Percentiles rank a stretch among this genome's conserved stretches.
Evolutionary conservation across 2,329 filamentous ascomycete genomes (phyloP).

Genomic region (Zymoseptoria brevis): DNA sequence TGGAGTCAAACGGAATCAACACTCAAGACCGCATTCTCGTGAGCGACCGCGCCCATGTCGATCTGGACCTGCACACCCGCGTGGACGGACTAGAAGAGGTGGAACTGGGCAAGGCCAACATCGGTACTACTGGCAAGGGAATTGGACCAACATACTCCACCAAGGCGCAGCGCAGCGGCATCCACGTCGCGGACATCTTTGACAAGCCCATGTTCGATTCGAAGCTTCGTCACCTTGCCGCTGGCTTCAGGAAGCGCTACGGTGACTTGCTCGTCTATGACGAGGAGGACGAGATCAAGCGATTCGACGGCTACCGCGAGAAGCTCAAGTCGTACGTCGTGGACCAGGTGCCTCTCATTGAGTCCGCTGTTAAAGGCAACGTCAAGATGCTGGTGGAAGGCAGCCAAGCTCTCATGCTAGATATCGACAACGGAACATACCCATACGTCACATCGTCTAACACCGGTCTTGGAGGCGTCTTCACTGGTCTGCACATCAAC

Average conservation of each 20-base stretch:
- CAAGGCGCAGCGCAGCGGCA: conserved; percentile 58
- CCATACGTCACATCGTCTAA: conserved; percentile 55
- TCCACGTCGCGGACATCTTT: conserved; percentile 61
- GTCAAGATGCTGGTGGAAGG: conserved; percentile 61
- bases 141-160: conserved; percentile 53
- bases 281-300: conserved; percentile 59
- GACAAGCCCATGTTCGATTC: conserved; percentile 57
- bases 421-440: conserved; percentile 56
- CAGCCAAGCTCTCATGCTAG: conserved; percentile 60
- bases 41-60: conserved; percentile 55
- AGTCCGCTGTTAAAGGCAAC: conserved; percentile 51
- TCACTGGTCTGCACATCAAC: conserved; percentile 55
- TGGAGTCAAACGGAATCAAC: conserved; percentile 54
- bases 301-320: conserved; percentile 52
- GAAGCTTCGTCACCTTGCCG: conserved; percentile 55
- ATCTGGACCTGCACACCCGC: conserved; percentile 57
- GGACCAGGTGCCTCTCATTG: conserved; percentile 59
- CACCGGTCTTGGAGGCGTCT: conserved; percentile 53
- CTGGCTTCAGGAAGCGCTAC: conserved; percentile 60
- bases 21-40: conserved; percentile 55
- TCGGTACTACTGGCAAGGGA: conserved; percentile 44
- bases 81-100: conserved; percentile 60
- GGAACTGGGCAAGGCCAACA: conserved; percentile 43
- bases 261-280: conserved; percentile 60
- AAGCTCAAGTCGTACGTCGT: conserved; percentile 55